phyloP scores from a whole-genome alignment of 2,329 filamentous ascomycete genomes.

The Fusarium irregulare region DNA sequence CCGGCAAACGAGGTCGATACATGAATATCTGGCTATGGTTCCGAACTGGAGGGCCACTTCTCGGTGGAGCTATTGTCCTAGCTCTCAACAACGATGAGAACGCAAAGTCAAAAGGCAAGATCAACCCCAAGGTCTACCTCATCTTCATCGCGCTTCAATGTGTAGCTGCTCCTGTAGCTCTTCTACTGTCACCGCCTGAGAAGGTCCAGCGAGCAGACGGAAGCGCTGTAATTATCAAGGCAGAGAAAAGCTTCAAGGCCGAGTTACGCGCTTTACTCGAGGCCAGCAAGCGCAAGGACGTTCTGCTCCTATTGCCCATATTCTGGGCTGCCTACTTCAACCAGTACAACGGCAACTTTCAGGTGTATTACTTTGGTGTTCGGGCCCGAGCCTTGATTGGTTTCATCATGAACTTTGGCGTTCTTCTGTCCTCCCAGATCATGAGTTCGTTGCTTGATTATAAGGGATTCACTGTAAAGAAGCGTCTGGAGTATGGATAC shows the following conservation, averaged over 20 bases:
- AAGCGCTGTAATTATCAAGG: slow-evolving; percentile 7
- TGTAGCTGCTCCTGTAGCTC: slow-evolving; percentile 5
- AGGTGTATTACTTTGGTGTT: slow-evolving; percentile 18
- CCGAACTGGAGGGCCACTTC: slow-evolving; percentile 1
- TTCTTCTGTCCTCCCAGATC: slow-evolving; percentile 10
- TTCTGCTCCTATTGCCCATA: slow-evolving; percentile 3
- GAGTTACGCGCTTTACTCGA: slow-evolving; percentile 8
- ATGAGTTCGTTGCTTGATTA: slow-evolving; percentile 16
- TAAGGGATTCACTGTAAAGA: slow-evolving; percentile 25
- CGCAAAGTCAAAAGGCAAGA: slow-evolving; percentile 35
- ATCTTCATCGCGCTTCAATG: slow-evolving; percentile 26
- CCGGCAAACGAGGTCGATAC: slow-evolving; percentile 17
- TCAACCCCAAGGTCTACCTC: slow-evolving; percentile 33
- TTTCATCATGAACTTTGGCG: slow-evolving; percentile 14
- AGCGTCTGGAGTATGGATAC: slow-evolving; percentile 57
- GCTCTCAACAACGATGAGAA: slow-evolving; percentile 56
- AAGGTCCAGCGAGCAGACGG: slow-evolving; percentile 18
- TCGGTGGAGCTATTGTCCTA: slow-evolving; percentile 53
- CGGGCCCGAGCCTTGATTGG: slow-evolving; percentile 16
- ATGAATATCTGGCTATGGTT: slow-evolving; percentile 23
- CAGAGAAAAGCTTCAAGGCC: not conserved
- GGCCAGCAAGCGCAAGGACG: slow-evolving; percentile 7
- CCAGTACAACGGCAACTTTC: slow-evolving; percentile 13
- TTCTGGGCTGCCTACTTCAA: slow-evolving; percentile 23
- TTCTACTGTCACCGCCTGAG: slow-evolving; percentile 15